These are phyloP conservation scores for Corymbia calophylla DNA, from an alignment of 441 rosid species.

Conservation along the genomic window DNA sequence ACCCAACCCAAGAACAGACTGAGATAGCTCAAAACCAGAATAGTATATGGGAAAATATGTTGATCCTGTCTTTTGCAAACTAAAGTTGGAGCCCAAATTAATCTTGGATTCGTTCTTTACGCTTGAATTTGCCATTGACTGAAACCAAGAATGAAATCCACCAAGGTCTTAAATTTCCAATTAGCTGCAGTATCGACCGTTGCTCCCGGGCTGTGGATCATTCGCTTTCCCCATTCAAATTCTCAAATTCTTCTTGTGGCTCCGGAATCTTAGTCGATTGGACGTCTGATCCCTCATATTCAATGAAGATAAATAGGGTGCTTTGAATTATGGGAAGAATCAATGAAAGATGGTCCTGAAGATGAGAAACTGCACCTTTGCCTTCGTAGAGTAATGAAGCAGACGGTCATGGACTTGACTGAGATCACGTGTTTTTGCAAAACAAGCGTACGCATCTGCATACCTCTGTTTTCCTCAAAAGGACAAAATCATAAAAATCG, in stretches of 20 bases:
- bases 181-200: background rate
- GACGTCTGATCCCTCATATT: background rate
- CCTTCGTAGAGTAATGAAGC: too few species aligned
- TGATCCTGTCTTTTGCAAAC: background rate
- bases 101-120: background rate
- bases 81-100: background rate
- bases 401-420: background rate
- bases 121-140: background rate
- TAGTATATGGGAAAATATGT: background rate
- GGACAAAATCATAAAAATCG: background rate
- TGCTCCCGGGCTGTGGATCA: background rate
- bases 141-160: background rate
- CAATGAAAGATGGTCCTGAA: background rate
- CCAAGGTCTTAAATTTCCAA: background rate
- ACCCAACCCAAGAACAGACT: background rate
- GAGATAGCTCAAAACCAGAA: background rate
- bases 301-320: background rate
- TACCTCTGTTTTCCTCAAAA: background rate
- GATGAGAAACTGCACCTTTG: background rate
- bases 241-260: background rate
- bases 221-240: background rate
- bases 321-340: background rate
- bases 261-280: background rate
- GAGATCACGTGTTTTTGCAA: background rate
- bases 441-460: background rate